Base-by-base conservation (phyloP, 192 early-diverging fungal genomes). In the Jimgerdemannia flammicorona region DNA sequence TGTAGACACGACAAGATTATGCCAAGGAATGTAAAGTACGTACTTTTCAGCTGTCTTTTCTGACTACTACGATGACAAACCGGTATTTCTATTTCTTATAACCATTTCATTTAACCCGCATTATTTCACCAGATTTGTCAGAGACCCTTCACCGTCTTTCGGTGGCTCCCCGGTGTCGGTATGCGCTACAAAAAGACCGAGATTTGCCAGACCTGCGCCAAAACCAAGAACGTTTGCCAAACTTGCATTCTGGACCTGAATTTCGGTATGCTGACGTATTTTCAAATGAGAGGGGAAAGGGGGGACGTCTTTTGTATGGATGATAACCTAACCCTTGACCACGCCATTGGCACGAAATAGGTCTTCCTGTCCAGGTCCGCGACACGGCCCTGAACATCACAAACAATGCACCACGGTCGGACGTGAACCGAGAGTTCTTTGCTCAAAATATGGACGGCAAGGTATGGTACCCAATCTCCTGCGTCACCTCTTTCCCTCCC, bases 111-210 rank as follows among this genome's bases (percentile, higher is more conserved):
- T 17, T n/a, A 59, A 59, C 6, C 49, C 49, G 49, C 14, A 59
- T 72, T 66, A 69, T 42, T 63, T 11, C 10, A 19, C 17, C 66
- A 84, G 86, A 91, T 97, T 76, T 99, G 98, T 76, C 81, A 81
- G 41, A 85, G 94, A 43, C 94, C 98, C 0, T 99, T 98, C 78
- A 98, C 98, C 40, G 91, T 98, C 63, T 99, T 99, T 80, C 89
- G 94, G 64, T 99, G 98, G 98, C 86, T 90, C 69, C 98, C 98
- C 17, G 98, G 98, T 17, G 87, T 90, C 19, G 95, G 95, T 4
- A 96, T 95, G 94, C 90, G 97, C 71, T 95, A 93, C 87, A 99
- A 98, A 79, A 98, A 99, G 87, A 99, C 98, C 0, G 96, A 99
- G 80, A 94, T 99, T 71, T 99, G 98, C 74, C 93, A 96, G 80